phyloP scores from a whole-genome alignment of 2,329 filamentous ascomycete genomes.

The Setomelanomma holmii region DNA sequence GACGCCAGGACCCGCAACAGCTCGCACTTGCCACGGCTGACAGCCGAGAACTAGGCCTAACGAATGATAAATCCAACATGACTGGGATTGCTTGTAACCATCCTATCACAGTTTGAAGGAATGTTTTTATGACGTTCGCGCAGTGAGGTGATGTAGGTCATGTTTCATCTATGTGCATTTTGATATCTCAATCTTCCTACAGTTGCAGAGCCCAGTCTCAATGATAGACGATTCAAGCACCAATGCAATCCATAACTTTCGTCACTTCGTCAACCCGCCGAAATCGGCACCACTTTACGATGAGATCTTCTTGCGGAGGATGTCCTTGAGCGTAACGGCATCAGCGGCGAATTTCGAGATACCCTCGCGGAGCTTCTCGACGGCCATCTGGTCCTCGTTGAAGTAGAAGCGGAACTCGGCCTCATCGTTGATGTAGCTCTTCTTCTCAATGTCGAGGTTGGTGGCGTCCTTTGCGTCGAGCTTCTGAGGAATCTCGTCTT shows the following conservation, averaged over 20 bases:
- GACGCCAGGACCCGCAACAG: constrained; percentile 22
- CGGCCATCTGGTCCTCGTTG: constrained; percentile 99
- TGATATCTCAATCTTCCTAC: constrained; percentile 30
- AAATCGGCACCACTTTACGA: constrained; percentile 42
- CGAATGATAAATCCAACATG: constrained; percentile 38
- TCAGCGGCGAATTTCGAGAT: constrained; percentile 99
- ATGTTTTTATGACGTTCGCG: background rate
- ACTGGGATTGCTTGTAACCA: background rate
- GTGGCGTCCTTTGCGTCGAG: constrained; percentile 74
- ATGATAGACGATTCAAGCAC: constrained; percentile 14
- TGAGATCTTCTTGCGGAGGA: constrained; percentile 84
- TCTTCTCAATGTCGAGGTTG: constrained; percentile 81
- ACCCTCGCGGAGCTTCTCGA: constrained; percentile 98
- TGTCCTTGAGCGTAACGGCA: constrained; percentile 89
- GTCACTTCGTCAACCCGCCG: constrained; percentile 32
- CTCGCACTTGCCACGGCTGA: constrained; percentile 7
- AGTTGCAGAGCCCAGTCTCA: constrained; percentile 14
- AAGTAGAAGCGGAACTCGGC: constrained; percentile 95
- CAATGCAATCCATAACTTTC: constrained; percentile 27
- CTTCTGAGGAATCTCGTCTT: constrained; percentile 86
- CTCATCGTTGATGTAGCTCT: constrained; percentile 90
- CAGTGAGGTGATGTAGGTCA: background rate
- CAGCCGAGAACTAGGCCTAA: constrained; percentile 27
- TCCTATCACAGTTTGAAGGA: constrained; percentile 7
- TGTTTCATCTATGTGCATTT: background rate